phyloP scores from a whole-genome alignment of 2,329 filamentous ascomycete species.

The Calcarisporium arbuscula region DNA sequence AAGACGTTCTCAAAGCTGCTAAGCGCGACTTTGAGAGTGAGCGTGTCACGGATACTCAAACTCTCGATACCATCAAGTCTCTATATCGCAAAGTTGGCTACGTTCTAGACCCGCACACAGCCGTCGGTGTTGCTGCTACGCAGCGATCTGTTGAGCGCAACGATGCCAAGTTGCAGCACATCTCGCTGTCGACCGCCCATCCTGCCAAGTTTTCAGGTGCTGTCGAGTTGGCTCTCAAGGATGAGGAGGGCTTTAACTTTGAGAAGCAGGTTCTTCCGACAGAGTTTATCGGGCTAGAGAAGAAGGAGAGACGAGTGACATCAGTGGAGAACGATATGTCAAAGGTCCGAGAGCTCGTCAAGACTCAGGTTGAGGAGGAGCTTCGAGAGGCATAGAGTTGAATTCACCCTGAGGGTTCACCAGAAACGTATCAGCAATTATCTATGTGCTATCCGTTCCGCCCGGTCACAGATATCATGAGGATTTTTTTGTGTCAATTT shows the following conservation, averaged over 20 bases:
- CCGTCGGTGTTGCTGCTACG: conserved; percentile 77
- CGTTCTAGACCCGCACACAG: conserved; percentile 87
- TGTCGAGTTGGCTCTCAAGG: conserved; percentile 71
- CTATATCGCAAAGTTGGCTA: conserved; percentile 60
- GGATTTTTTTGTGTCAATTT: no score
- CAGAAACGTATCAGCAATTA: no score
- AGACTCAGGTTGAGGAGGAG: conserved; percentile 64
- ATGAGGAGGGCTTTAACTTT: conserved; percentile 69
- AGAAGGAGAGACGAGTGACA: conserved; percentile 67
- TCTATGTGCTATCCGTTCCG: no score
- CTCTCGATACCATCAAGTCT: conserved; percentile 55
- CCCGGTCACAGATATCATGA: no score
- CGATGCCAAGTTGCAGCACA: conserved; percentile 54
- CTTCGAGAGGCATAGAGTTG: conserved; percentile 35
- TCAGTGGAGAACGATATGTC: conserved; percentile 66
- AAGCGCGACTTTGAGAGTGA: conserved; percentile 77
- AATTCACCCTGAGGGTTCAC: no score
- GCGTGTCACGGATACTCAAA: conserved; percentile 59
- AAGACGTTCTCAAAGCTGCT: conserved; percentile 64
- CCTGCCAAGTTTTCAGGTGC: conserved; percentile 90
- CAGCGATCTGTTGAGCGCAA: conserved; percentile 57
- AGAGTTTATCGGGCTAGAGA: conserved; percentile 75
- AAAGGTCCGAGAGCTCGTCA: conserved; percentile 68
- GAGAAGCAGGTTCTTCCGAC: conserved; percentile 65
- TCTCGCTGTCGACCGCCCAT: conserved; percentile 88